These are phyloP conservation scores for Candida tallmaniae DNA, from an alignment of 805 yeast genomes.

Conservation along the genomic window DNA sequence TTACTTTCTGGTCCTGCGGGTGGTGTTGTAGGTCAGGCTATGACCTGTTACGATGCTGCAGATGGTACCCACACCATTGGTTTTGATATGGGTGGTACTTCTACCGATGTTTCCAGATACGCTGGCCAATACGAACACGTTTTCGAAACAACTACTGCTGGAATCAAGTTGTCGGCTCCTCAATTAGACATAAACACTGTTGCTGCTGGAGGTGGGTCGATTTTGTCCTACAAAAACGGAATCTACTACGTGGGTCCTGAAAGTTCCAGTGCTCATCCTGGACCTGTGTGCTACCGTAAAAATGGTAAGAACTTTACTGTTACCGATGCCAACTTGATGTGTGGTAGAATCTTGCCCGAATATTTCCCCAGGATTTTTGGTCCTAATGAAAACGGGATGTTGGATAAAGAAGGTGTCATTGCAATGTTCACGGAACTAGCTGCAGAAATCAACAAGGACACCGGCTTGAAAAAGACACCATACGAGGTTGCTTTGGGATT, in stretches of 20 bases:
- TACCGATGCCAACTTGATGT: conserved; percentile 74
- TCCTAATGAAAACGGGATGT: conserved; percentile 66
- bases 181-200: conserved; percentile 40
- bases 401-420: conserved; percentile 53
- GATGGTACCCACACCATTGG: conserved; percentile 30
- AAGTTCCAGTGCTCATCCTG: conserved; percentile 83
- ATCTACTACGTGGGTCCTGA: conserved; percentile 77
- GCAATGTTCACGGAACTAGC: conserved; percentile 53
- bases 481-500: conserved; percentile 80
- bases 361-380: conserved; percentile 81
- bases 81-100: conserved; percentile 40
- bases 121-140: conserved; percentile 69
- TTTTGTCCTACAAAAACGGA: conserved; percentile 20
- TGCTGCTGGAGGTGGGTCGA: conserved; percentile 43
- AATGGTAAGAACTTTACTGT: conserved; percentile 53
- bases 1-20: conserved; percentile 96
- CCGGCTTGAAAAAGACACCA: conserved; percentile 51
- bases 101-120: conserved; percentile 42
- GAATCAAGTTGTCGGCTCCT: conserved; percentile 69
- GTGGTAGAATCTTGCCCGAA: conserved; percentile 70
- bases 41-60: conserved; percentile 58
- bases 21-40: conserved; percentile 89
- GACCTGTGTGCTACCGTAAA: conserved; percentile 82
- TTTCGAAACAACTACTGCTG: conserved; percentile 83
- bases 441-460: conserved; percentile 48